phyloP scores from a whole-genome alignment of 73 alveolate genomes.

The Tetrahymena borealis region DNA sequence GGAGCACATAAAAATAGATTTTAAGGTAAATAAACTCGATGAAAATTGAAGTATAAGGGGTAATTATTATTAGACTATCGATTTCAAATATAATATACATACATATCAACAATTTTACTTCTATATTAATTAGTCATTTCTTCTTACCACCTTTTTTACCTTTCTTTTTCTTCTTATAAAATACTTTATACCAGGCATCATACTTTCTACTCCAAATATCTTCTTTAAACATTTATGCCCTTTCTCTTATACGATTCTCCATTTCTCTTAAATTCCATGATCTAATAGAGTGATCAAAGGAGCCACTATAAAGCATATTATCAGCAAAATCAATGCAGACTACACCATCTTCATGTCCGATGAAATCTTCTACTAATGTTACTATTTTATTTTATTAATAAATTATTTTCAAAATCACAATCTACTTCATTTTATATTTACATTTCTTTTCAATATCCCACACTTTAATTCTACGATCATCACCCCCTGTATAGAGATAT shows the following conservation, averaged over 20 bases:
- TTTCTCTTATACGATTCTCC: conserved; percentile 58
- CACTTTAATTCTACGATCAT: conserved; percentile 59
- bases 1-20: too few relatives aligned
- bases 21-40: too few relatives aligned
- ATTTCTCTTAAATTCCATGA: conserved; percentile 69
- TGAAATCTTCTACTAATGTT: conserved; percentile 52
- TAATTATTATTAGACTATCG: too few relatives aligned
- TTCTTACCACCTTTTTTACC: background rate
- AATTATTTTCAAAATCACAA: background rate
- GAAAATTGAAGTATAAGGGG: too few relatives aligned
- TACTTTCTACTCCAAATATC: conserved; percentile 46
- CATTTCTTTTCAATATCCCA: conserved; percentile 33
- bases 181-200: conserved; percentile 33
- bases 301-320: conserved; percentile 60
- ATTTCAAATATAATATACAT: too few relatives aligned
- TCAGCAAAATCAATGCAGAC: conserved; percentile 67
- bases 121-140: background rate
- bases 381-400: conserved; percentile 50
- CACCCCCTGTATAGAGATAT: conserved; percentile 57
- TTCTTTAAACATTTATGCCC: conserved; percentile 60
- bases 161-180: conserved; percentile 22
- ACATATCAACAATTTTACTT: background rate
- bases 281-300: conserved; percentile 57
- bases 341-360: conserved; percentile 75
- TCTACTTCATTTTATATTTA: background rate